Evolutionary conservation across 805 yeast species (phyloP).

Genomic region (Wickerhamomyces chambardii): DNA sequence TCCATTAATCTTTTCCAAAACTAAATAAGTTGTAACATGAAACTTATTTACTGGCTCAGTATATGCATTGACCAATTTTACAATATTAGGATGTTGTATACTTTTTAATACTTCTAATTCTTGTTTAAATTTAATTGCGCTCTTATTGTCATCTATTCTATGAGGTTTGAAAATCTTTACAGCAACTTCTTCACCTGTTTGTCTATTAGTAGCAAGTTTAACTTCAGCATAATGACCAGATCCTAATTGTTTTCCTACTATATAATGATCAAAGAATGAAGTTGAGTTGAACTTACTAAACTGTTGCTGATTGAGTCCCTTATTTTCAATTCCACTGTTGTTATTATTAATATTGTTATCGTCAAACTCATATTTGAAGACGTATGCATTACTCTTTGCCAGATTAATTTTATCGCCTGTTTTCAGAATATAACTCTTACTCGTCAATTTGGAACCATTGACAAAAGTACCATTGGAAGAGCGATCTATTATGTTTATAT

Average conservation of each 20-base stretch:
- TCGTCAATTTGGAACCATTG: constrained; percentile 45
- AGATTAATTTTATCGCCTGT: constrained; percentile 58
- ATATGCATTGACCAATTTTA: constrained; percentile 50
- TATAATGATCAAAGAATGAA: constrained; percentile 46
- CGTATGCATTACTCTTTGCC: constrained; percentile 42
- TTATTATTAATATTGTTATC: constrained; percentile 6
- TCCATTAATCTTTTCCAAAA: constrained; percentile 63
- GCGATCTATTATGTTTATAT: constrained; percentile 43
- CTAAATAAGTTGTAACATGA: constrained; percentile 42
- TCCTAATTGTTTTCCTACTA: constrained; percentile 51
- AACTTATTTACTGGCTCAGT: constrained; percentile 42
- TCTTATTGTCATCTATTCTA: constrained; percentile 28
- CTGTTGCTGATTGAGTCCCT: too few species aligned
- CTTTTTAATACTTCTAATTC: constrained; percentile 60
- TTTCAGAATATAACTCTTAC: constrained; percentile 37
- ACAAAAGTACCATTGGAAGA: constrained; percentile 59
- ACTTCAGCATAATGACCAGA: constrained; percentile 81
- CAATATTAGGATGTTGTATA: constrained; percentile 64
- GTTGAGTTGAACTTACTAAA: too few species aligned
- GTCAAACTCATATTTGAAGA: constrained; percentile 32
- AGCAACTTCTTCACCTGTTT: constrained; percentile 55
- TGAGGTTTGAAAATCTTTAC: constrained; percentile 67
- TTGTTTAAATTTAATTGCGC: constrained; percentile 40
- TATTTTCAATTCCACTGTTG: too few species aligned
- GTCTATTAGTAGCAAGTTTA: constrained; percentile 52